A percentile compares a stretch with the other conserved stretches of the same genome.
phyloP scores from a whole-genome alignment of 164 flowering plant genomes.

The Annona squamosa region DNA sequence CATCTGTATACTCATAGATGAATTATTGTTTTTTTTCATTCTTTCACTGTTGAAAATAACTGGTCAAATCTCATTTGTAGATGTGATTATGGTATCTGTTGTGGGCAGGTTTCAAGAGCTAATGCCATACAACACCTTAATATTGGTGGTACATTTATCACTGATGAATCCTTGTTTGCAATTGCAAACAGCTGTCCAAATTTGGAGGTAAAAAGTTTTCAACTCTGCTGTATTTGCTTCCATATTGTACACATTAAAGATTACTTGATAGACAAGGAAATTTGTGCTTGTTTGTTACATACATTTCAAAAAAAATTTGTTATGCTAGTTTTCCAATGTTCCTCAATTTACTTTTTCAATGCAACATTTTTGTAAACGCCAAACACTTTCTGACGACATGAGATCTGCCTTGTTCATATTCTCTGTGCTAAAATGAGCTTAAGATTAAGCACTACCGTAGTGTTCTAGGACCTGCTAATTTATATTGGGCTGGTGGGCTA shows the following conservation, averaged over 20 bases:
- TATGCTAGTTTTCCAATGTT: too few relatives aligned
- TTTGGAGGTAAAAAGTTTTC: slow-evolving; percentile 45
- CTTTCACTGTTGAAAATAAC: too few relatives aligned
- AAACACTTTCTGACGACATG: too few relatives aligned
- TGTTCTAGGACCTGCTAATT: too few relatives aligned
- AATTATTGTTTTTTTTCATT: too few relatives aligned
- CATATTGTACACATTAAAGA: neutral
- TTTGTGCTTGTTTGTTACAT: neutral
- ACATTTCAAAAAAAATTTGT: neutral
- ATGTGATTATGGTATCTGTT: too few relatives aligned
- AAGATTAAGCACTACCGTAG: too few relatives aligned
- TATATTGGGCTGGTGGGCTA: too few relatives aligned
- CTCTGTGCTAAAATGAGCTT: too few relatives aligned
- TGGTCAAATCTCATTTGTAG: too few relatives aligned
- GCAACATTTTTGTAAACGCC: neutral
- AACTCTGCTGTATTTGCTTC: neutral
- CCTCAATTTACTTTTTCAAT: neutral
- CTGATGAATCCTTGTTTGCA: slow-evolving; percentile 75
- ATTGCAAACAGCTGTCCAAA: slow-evolving; percentile 68
- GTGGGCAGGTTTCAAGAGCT: slow-evolving; percentile 64
- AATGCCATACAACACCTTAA: slow-evolving; percentile 68
- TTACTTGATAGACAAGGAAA: neutral
- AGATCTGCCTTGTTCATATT: too few relatives aligned
- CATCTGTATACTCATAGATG: too few relatives aligned
- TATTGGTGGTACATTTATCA: slow-evolving; percentile 90